Evolutionary conservation across 257 asterid species (phyloP), one percentile per base, ranked within the genome.

Genomic region (Phtheirospermum japonicum): DNA sequence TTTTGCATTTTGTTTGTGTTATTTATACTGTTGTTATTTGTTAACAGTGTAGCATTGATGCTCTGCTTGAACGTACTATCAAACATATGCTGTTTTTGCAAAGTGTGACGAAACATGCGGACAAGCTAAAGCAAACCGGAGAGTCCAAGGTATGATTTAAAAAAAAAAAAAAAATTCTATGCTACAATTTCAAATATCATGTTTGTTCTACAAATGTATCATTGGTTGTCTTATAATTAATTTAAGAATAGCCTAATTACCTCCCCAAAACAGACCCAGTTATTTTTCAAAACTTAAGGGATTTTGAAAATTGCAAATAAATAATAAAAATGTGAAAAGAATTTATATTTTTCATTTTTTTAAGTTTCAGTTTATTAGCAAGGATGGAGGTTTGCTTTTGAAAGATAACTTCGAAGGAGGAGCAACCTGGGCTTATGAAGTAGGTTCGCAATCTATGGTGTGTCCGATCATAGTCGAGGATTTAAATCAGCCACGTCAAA

Each of bases 381-480:
- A 85, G 75, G 95, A 85, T 42, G 96, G 89, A 17, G 93, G 86
- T n/a, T 69, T 85, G 65, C 78, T 79, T 61, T 72, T 75, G 12
- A 87, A 87, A 75, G 95, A 85, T 20, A 77, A 80, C 74, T 86
- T 76, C 11, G 94, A 83, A 62, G 97, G 95, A 14, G 98, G 98
- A 74, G 98, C 95, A 12, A 91, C 98, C 0, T 91, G 98, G 98
- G 98, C 96, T 2, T 91, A 88, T 64, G 96, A 91, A 82, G 86
- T 91, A 9, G 96, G 95, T 26, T 85, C 94, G 2, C 91, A 86
- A 45, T 85, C 98, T 30, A 79, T 78, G 85, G 82, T 78, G 46
- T 91, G 96, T 61, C 98, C 98, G 4, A 84, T 91, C 73, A 82
- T 83, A 71, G 96, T 90, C 18, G 97, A 90, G 84, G 96, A 90